Base-by-base conservation (phyloP, 1,284 basidiomycete species). In the Sporisorium exsertum region DNA sequence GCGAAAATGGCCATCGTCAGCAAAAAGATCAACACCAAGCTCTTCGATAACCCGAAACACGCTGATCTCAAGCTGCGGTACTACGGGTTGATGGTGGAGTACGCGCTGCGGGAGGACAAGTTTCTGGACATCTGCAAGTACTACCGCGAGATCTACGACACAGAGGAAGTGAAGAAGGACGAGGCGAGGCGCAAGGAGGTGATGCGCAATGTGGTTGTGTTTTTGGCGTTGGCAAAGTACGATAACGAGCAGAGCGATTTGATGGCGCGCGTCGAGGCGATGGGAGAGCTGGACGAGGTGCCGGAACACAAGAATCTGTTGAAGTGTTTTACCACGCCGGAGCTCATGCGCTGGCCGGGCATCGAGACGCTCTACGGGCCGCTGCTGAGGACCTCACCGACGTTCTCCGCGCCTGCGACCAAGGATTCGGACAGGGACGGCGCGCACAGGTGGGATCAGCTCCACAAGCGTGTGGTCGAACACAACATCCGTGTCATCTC, bases 311-410 rank as follows among this genome's bases (percentile, higher is more conserved):
- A 92, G 85, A 95, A 97, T 78, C 90, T 99, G 46, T 90, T 97
- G 66, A 99, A 99, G 88, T 96, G 94, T 82, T 99, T 99, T 86
- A 92, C 92, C 15, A 98, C 95, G 2, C 91, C 91, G 46, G 97
- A 99, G 84, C 88, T 99, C 49, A 97, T 98, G 94, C 89, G 96
- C 71, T 99, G 97, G 97, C 94, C 96, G 0, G 94, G 94, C n/a
- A 95, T 99, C 58, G 92, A 95, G 84, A 87, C 88, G 7, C 89
- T 98, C 18, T 99, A 98, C 85, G 95, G 94, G 29, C 90, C 91
- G 8, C 92, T 92, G 78, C 87, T 99, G 56, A 90, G 91, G 55
- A 89, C 90, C 81, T 94, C 94, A 0, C 89, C 91, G 5, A 92
- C 97, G 4, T 99, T 99, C 49, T 16, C 13, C 9, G 49, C 40